phyloP scores from a whole-genome alignment of 768 basidiomycete genomes.

The Rhizopogon sp. region DNA sequence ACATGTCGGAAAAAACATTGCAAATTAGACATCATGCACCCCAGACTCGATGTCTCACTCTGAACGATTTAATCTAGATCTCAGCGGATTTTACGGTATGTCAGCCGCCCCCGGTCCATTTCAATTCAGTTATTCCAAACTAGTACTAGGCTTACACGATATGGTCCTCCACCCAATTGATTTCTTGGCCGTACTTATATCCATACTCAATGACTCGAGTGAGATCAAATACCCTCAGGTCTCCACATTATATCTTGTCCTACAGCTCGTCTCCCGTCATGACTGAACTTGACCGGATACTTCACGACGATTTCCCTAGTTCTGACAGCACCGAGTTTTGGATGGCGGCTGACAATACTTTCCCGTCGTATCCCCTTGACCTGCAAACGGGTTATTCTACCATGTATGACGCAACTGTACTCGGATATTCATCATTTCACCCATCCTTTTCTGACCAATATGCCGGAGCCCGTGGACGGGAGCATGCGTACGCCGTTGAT shows the following conservation, averaged over 20 bases:
- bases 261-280: background rate
- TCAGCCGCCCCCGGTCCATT: background rate
- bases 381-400: background rate
- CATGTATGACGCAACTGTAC: background rate
- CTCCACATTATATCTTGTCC: background rate
- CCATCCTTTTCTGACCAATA: background rate
- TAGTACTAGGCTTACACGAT: background rate
- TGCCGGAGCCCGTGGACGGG: background rate
- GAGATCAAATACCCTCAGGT: background rate
- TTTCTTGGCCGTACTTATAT: background rate
- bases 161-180: background rate
- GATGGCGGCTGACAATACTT: background rate
- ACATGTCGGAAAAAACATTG: too few relatives aligned
- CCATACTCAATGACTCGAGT: background rate
- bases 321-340: background rate
- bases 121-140: background rate
- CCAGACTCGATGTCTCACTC: background rate
- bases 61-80: background rate
- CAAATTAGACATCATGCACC: background rate
- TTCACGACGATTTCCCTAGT: background rate
- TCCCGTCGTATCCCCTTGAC: background rate
- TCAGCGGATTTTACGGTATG: background rate
- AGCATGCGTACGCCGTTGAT: background rate
- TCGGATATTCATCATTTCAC: conserved; percentile 1
- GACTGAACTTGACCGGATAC: background rate